Evolutionary conservation across 2,329 filamentous ascomycete species (phyloP).

Genomic region (Alternaria sp.): DNA sequence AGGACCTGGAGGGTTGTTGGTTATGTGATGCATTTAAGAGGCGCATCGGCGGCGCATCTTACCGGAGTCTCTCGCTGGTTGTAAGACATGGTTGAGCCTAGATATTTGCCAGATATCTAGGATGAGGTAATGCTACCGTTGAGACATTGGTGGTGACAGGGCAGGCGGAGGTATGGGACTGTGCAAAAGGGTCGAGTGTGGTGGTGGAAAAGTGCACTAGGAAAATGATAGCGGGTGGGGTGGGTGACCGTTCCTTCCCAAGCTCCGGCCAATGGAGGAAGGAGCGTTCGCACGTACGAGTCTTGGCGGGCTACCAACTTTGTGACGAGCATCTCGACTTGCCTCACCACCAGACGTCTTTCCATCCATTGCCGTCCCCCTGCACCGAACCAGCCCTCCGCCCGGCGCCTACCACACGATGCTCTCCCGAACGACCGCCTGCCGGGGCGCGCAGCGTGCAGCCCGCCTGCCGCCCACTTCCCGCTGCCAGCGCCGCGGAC

Average conservation of each 20-base stretch:
- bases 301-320: conserved; percentile 23
- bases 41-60: conserved; percentile 28
- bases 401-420: conserved; percentile 59
- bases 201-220: neutral
- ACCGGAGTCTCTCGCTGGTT: conserved; percentile 50
- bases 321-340: conserved; percentile 22
- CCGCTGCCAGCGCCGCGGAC: conserved; percentile 65
- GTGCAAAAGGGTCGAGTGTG: conserved; percentile 1
- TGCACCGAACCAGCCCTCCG: conserved; percentile 58
- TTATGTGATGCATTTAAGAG: conserved; percentile 40
- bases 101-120: conserved; percentile 51
- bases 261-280: conserved; percentile 21
- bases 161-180: conserved; percentile 2
- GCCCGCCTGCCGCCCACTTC: conserved; percentile 66
- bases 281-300: conserved; percentile 18
- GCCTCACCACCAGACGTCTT: conserved; percentile 31
- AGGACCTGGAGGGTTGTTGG: conserved; percentile 69
- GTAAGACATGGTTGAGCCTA: conserved; percentile 47
- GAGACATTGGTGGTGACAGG: conserved; percentile 39
- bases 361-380: conserved; percentile 59
- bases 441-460: conserved; percentile 70
- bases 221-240: conserved; percentile 22
- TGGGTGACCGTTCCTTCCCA: conserved; percentile 16
- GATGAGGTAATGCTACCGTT: conserved; percentile 37
- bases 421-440: conserved; percentile 72